Base-by-base conservation (phyloP, 768 basidiomycete genomes). In the Chiua virens region DNA sequence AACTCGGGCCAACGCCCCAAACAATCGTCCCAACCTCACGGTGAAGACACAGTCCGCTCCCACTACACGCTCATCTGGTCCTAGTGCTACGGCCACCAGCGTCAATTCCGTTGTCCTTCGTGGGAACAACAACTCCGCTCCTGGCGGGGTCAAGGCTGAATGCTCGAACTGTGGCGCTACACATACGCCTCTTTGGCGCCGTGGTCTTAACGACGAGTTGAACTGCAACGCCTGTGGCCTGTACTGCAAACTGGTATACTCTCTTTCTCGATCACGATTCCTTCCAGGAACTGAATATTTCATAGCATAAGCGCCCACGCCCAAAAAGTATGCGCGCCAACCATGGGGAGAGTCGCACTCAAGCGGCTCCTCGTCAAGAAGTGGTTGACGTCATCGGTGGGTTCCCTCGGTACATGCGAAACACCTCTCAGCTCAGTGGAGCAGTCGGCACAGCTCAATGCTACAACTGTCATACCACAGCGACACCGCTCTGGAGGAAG, bases 161-260 rank as follows among this genome's bases (percentile, higher is more conserved):
- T 92, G 91, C 62, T 86, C 86, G 8, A 92, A 92, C 68, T 92
- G 90, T 60, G 91, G 90, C 20, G 90, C 90, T 5, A 92, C 89
- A 0, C 89, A 91, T 56, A 92, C 91, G 0, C 90, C 91, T 8
- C 79, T 93, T 23, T 93, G 91, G 90, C 76, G 91, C 17, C 79
- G 90, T 3, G 91, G 90, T 0, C 68, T 93, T 58, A 92, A 92
- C 55, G 91, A 93, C 56, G 90, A 93, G 71, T 68, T 93, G 50
- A 93, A 93, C 59, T 92, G 91, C 64, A 92, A 93, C 59, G 90
- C 90, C 0, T 92, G 90, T 56, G 91, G 90, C 5, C 71, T 92
- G 37, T 93, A 93, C 64, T 93, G 89, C 68, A 92, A 92, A 64
- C 65, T 90, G 70, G 90, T 87, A 62, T 45, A 83, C 34, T 15